A percentile compares a stretch with the other conserved stretches of the same genome.
Evolutionary conservation across 768 basidiomycete genomes (phyloP).

Genomic region (Pisolithus microcarpus): DNA sequence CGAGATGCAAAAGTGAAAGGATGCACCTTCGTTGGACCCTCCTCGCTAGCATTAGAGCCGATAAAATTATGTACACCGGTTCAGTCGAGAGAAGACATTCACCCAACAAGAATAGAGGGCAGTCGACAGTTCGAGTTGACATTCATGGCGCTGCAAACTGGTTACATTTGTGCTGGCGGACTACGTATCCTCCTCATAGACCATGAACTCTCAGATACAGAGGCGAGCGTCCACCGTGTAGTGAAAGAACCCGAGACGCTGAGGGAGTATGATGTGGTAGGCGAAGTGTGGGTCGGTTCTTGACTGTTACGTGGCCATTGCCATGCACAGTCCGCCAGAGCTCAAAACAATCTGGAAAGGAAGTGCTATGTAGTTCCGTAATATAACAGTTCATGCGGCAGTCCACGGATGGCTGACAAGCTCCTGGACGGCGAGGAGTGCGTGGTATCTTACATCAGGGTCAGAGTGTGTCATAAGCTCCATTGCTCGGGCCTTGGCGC

Average conservation of each 20-base stretch:
- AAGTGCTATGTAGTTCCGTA: not conserved
- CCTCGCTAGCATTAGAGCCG: constrained; percentile 39
- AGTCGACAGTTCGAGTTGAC: constrained; percentile 57
- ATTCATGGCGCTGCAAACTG: constrained; percentile 51
- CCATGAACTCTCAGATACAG: constrained; percentile 39
- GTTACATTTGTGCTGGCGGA: constrained; percentile 62
- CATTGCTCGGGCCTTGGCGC: constrained; percentile 83
- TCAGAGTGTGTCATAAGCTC: constrained; percentile 88
- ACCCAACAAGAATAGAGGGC: constrained; percentile 27
- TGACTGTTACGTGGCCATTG: constrained; percentile 7
- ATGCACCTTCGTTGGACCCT: constrained; percentile 45
- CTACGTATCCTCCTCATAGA: constrained; percentile 60
- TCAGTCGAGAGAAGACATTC: constrained; percentile 2
- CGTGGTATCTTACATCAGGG: constrained; percentile 87
- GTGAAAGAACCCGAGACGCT: constrained; percentile 39
- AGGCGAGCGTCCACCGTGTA: constrained; percentile 16
- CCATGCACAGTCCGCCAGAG: not conserved
- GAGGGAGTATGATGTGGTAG: constrained; percentile 67
- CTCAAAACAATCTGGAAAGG: not conserved
- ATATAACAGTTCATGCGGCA: constrained; percentile 23
- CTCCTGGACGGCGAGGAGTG: constrained; percentile 82
- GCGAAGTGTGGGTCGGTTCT: constrained; percentile 59
- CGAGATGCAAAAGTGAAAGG: constrained; percentile 24
- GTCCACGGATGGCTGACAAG: constrained; percentile 89
- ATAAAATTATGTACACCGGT: constrained; percentile 28